These are phyloP conservation scores for Penicillium daleae DNA, from an alignment of 495 filamentous ascomycete genomes.

Conservation along the genomic window DNA sequence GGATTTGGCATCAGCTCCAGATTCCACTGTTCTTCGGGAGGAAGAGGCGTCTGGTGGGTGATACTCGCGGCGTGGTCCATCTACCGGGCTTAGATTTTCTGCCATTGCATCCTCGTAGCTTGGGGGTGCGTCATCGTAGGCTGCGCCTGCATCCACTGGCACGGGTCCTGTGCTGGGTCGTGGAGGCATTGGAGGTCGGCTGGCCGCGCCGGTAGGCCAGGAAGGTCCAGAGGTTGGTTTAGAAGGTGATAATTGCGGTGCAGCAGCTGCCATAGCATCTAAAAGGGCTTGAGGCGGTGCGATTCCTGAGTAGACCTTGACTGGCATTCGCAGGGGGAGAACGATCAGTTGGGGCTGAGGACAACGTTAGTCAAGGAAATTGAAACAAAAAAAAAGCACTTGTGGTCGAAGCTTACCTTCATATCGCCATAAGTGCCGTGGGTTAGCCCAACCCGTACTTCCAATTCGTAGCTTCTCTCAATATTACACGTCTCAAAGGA, in stretches of 20 bases:
- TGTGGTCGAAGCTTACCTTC: slow-evolving; percentile 48
- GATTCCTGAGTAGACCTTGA: slow-evolving; percentile 89
- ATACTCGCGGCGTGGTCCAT: slow-evolving; percentile 67
- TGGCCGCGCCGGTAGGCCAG: slow-evolving; percentile 26
- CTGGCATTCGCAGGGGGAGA: slow-evolving; percentile 75
- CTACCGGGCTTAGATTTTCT: slow-evolving; percentile 67
- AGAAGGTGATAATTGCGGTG: slow-evolving; percentile 32
- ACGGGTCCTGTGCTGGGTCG: slow-evolving; percentile 30
- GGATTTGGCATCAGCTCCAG: slow-evolving; percentile 49
- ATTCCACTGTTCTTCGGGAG: slow-evolving; percentile 35
- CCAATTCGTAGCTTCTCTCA: slow-evolving; percentile 76
- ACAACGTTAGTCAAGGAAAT: slow-evolving; percentile 6
- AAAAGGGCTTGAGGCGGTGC: slow-evolving; percentile 77
- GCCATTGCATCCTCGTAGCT: slow-evolving; percentile 93
- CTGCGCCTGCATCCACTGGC: slow-evolving; percentile 37
- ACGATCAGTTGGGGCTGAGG: slow-evolving; percentile 67
- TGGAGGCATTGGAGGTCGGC: slow-evolving; percentile 43
- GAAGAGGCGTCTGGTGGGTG: slow-evolving; percentile 55
- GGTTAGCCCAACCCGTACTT: slow-evolving; percentile 75
- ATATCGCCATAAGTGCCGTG: slow-evolving; percentile 54
- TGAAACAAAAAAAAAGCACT: neutral
- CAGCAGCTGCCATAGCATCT: slow-evolving; percentile 61
- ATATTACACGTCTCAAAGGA: slow-evolving; percentile 91
- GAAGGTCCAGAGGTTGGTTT: slow-evolving; percentile 29
- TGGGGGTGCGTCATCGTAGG: slow-evolving; percentile 67